Evolutionary conservation across 805 yeast species (phyloP).

Genomic region (Starmerella sp.): DNA sequence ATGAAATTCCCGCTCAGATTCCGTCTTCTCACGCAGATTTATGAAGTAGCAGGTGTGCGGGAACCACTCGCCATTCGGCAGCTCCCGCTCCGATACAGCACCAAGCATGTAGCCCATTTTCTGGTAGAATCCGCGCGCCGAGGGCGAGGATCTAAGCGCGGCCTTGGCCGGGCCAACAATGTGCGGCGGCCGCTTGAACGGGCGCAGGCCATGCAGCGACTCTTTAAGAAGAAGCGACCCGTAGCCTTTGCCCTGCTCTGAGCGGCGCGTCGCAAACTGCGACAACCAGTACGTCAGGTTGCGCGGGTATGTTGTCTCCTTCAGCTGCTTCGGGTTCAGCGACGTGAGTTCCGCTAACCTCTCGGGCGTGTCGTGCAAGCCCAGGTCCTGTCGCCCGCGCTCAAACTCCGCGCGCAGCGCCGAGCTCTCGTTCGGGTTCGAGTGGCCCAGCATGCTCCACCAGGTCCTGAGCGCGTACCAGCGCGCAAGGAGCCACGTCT

Average conservation of each 20-base stretch:
- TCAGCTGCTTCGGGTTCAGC: constrained; percentile 4
- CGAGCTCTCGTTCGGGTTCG: neutral
- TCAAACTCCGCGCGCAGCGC: constrained; percentile 1
- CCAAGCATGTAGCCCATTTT: constrained; percentile 2
- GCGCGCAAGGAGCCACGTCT: neutral
- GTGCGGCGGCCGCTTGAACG: constrained; percentile 6
- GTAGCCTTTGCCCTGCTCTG: constrained; percentile 12
- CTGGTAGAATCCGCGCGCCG: constrained; percentile 16
- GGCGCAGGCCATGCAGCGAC: neutral
- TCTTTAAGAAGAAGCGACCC: constrained; percentile 7
- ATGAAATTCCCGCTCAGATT: too few species aligned
- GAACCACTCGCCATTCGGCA: constrained; percentile 3
- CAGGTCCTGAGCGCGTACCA: neutral
- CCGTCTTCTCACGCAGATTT: constrained; percentile 2
- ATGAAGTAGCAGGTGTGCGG: constrained; percentile 8
- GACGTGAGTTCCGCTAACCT: constrained; percentile 2
- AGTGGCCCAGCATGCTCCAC: neutral
- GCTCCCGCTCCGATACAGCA: neutral
- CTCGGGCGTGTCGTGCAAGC: constrained; percentile 4
- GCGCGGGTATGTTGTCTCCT: constrained; percentile 9
- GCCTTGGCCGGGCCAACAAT: constrained; percentile 14
- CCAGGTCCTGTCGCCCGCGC: constrained; percentile 4
- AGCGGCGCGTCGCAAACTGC: constrained; percentile 8
- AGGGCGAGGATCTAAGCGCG: constrained; percentile 10
- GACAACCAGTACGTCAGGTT: constrained; percentile 7